phyloP scores from a whole-genome alignment of 2,329 filamentous ascomycete species.

The Cordyceps farinosa region DNA sequence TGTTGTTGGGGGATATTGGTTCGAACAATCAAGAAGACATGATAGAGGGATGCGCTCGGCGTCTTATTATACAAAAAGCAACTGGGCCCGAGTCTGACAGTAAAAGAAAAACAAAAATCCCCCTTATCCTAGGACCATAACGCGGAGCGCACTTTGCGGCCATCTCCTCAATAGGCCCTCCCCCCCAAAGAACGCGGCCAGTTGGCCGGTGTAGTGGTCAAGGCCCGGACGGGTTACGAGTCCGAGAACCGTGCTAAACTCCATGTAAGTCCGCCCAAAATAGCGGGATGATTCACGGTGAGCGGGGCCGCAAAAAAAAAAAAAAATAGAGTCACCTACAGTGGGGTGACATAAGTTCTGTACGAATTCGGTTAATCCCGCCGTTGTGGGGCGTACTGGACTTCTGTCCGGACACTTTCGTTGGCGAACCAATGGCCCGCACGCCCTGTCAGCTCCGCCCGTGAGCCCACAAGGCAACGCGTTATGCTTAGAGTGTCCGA shows the following conservation, averaged over 20 bases:
- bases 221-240: not conserved
- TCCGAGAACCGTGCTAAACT: conserved; percentile 10
- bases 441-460: not conserved
- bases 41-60: no score
- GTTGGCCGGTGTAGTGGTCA: not conserved
- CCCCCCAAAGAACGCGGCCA: not conserved
- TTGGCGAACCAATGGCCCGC: not conserved
- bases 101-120: not conserved
- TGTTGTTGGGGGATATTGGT: no score
- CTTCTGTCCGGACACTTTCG: no score
- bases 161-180: not conserved
- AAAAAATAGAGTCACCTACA: not conserved
- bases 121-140: not conserved
- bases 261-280: conserved; percentile 13
- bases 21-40: no score
- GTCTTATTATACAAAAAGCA: not conserved
- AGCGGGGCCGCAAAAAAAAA: conserved; percentile 8
- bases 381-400: no score
- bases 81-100: not conserved
- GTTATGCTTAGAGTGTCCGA: conserved; percentile 11
- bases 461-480: conserved; percentile 6
- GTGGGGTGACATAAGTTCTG: no score
- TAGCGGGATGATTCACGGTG: not conserved
- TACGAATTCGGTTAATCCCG: no score
- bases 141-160: not conserved